A percentile compares a stretch with the other conserved stretches of the same genome.
Conservation (phyloP, 106 monocot genomes). For the Vanilla planifolia region DNA sequence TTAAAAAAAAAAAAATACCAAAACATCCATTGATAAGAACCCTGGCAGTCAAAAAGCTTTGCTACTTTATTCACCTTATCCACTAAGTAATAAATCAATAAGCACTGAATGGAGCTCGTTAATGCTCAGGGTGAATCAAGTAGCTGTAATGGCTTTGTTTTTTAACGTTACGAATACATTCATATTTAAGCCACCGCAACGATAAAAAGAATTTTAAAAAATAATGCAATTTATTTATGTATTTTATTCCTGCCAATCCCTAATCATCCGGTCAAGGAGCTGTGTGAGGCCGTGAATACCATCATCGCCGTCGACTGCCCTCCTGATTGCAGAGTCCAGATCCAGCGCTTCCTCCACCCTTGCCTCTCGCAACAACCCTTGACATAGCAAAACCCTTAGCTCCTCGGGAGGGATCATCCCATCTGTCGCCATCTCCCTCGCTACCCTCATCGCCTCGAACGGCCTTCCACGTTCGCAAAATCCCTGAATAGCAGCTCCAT, state of each 20-base stretch:
- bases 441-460: constrained; percentile 28
- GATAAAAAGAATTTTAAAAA: no score
- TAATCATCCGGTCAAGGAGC: constrained; percentile 34
- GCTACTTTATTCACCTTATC: no score
- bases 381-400: constrained; percentile 17
- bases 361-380: constrained; percentile 35
- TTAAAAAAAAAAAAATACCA: no score
- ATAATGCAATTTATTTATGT: no score
- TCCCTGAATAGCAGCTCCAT: constrained; percentile 18
- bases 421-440: constrained; percentile 33
- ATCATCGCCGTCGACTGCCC: neutral
- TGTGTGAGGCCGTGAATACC: neutral
- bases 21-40: no score
- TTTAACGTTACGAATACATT: no score
- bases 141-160: no score
- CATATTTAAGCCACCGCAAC: no score
- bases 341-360: constrained; percentile 41
- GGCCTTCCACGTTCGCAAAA: constrained; percentile 28
- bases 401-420: constrained; percentile 13
- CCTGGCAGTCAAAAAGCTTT: no score
- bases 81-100: no score
- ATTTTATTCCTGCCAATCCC: constrained; percentile 42
- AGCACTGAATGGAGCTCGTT: no score
- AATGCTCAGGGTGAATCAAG: no score
- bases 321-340: constrained; percentile 28